A percentile compares a stretch with the other conserved stretches of the same genome.
Evolutionary conservation across 352 stramenopile genomes (phyloP).

Genomic region (Globisporangium alternatum): DNA sequence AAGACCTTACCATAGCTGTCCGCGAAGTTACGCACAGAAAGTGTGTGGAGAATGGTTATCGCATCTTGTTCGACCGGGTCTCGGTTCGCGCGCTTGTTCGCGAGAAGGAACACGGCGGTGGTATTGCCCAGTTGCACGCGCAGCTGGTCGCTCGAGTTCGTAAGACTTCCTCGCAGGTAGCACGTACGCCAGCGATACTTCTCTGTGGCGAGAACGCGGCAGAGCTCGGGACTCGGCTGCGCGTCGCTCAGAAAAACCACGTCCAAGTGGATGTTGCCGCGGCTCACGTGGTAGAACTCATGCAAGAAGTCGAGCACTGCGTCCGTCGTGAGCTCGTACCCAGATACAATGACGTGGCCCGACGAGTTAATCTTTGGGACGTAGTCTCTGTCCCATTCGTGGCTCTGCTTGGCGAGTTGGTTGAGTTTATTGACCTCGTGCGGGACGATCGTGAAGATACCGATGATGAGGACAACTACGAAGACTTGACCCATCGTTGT

Average conservation of each 20-base stretch:
- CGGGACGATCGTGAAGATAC: constrained; percentile 63
- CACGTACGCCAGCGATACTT: constrained; percentile 41
- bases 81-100: constrained; percentile 32
- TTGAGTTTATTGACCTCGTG: constrained; percentile 63
- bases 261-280: constrained; percentile 55
- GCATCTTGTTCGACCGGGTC: constrained; percentile 42
- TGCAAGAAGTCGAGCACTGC: constrained; percentile 57
- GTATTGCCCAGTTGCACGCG: constrained; percentile 42
- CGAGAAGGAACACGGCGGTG: constrained; percentile 65
- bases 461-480: constrained; percentile 66
- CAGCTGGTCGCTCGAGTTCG: constrained; percentile 39
- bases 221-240: constrained; percentile 32
- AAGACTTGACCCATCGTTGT: constrained; percentile 60
- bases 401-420: constrained; percentile 49
- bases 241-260: constrained; percentile 62
- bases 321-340: constrained; percentile 39
- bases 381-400: constrained; percentile 60
- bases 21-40: constrained; percentile 56
- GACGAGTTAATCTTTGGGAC: constrained; percentile 29
- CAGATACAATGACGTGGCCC: constrained; percentile 63
- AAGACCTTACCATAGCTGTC: constrained; percentile 44
- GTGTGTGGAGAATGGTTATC: constrained; percentile 49
- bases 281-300: constrained; percentile 69
- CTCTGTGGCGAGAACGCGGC: constrained; percentile 40
- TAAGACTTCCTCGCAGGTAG: constrained; percentile 54